phyloP scores from a whole-genome alignment of 179 eudicot genomes.

The Sideroxylon spinosum region DNA sequence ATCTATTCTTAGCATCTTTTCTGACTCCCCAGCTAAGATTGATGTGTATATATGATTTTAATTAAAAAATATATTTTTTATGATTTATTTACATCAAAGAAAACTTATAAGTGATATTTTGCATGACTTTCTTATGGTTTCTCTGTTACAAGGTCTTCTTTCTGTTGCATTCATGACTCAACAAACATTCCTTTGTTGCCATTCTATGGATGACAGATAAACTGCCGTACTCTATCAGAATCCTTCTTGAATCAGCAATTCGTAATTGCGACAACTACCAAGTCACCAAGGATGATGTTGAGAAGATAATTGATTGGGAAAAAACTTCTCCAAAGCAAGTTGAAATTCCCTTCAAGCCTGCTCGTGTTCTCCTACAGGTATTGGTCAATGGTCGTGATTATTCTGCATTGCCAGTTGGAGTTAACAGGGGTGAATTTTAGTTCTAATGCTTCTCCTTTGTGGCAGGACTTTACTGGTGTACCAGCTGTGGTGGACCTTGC shows the following conservation, averaged over 20 bases:
- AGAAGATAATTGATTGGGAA: constrained; percentile 72
- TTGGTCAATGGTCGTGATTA: neutral
- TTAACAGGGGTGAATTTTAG: neutral
- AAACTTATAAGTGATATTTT: neutral
- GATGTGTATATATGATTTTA: neutral
- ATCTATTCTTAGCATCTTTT: neutral
- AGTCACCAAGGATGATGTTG: constrained; percentile 67
- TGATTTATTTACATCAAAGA: neutral
- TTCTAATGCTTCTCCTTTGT: constrained; percentile 8
- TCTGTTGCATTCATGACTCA: neutral
- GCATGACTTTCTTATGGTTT: neutral
- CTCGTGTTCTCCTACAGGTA: constrained; percentile 71
- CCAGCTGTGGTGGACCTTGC: constrained; percentile 69
- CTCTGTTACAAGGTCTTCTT: neutral
- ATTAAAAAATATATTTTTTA: neutral
- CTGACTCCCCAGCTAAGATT: neutral
- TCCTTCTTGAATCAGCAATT: constrained; percentile 66
- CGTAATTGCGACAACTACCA: constrained; percentile 65
- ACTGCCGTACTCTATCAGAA: constrained; percentile 63
- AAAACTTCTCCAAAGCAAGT: constrained; percentile 57
- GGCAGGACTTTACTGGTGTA: constrained; percentile 65
- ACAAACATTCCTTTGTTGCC: neutral
- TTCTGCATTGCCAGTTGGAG: neutral
- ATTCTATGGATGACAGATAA: constrained; percentile 35
- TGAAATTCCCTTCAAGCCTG: constrained; percentile 76